phyloP scores from a whole-genome alignment of 2,329 filamentous ascomycete genomes.

The Verticillium klebahnii region DNA sequence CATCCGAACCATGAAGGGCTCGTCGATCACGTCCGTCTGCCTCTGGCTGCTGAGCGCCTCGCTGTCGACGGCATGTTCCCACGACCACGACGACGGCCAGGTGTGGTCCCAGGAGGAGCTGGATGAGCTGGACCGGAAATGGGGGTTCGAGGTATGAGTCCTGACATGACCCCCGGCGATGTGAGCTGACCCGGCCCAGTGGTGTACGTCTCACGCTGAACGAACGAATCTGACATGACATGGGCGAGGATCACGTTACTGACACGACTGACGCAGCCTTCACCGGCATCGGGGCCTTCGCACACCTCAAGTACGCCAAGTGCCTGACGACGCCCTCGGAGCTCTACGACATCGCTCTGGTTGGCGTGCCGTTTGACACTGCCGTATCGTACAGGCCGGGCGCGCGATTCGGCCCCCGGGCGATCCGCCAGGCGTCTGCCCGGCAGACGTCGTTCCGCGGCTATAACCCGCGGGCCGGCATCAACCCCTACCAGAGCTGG shows the following conservation, averaged over 20 bases:
- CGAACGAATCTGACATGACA: slow-evolving; percentile 38
- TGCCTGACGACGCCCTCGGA: slow-evolving; percentile 63
- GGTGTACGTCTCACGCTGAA: slow-evolving; percentile 7
- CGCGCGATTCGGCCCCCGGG: slow-evolving; percentile 79
- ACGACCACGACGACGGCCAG: slow-evolving; percentile 29
- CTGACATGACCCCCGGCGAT: not conserved
- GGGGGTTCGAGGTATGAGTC: slow-evolving; percentile 46
- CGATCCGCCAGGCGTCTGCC: slow-evolving; percentile 78
- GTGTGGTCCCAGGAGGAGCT: slow-evolving; percentile 46
- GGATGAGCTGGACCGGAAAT: slow-evolving; percentile 51
- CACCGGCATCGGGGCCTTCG: slow-evolving; percentile 70
- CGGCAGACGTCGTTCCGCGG: slow-evolving; percentile 76
- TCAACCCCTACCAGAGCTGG: slow-evolving; percentile 82
- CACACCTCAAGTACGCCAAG: slow-evolving; percentile 63
- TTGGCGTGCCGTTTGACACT: slow-evolving; percentile 72
- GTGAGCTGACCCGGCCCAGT: not conserved
- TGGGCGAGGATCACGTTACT: not conserved
- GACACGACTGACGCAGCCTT: slow-evolving; percentile 35
- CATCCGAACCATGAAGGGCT: slow-evolving; percentile 6
- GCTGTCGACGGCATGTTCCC: slow-evolving; percentile 23
- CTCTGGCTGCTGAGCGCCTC: slow-evolving; percentile 13
- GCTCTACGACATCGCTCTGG: slow-evolving; percentile 65
- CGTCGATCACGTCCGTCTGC: slow-evolving; percentile 4
- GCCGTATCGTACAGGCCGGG: slow-evolving; percentile 66
- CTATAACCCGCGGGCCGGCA: slow-evolving; percentile 71